These are phyloP conservation scores for Globisporangium lucens DNA, from an alignment of 352 stramenopile genomes.

Conservation along the genomic window DNA sequence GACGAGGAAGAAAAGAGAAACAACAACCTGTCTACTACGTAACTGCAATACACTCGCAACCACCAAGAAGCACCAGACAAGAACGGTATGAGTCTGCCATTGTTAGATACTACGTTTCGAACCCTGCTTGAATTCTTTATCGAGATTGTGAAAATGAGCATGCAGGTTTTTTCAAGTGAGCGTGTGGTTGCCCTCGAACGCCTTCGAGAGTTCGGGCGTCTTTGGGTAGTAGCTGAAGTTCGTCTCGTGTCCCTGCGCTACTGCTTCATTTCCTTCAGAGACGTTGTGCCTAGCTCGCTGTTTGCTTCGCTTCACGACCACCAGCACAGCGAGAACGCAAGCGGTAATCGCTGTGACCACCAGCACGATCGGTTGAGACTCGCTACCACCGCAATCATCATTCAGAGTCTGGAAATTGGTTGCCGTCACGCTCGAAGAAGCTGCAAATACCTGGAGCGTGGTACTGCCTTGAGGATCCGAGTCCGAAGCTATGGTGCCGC, in stretches of 20 bases:
- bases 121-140: not conserved
- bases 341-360: not conserved
- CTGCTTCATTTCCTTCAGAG: not conserved
- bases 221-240: constrained; percentile 9
- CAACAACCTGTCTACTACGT: constrained; percentile 4
- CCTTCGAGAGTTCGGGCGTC: not conserved
- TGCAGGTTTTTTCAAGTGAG: not conserved
- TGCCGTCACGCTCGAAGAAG: not conserved
- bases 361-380: not conserved
- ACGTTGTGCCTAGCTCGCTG: not conserved
- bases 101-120: not conserved
- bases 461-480: not conserved
- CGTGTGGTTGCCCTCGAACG: not conserved
- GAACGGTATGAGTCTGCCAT: not conserved
- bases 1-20: not conserved
- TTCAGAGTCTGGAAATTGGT: not conserved
- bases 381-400: not conserved
- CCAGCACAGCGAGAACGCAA: constrained; percentile 1
- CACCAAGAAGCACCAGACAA: not conserved
- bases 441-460: not conserved
- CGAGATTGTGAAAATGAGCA: not conserved
- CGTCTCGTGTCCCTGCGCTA: not conserved
- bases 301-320: constrained; percentile 1
- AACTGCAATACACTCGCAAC: constrained; percentile 2
- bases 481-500: not conserved